Evolutionary conservation across 768 basidiomycete species (phyloP).

Genomic region (Naematelia aurantialba): DNA sequence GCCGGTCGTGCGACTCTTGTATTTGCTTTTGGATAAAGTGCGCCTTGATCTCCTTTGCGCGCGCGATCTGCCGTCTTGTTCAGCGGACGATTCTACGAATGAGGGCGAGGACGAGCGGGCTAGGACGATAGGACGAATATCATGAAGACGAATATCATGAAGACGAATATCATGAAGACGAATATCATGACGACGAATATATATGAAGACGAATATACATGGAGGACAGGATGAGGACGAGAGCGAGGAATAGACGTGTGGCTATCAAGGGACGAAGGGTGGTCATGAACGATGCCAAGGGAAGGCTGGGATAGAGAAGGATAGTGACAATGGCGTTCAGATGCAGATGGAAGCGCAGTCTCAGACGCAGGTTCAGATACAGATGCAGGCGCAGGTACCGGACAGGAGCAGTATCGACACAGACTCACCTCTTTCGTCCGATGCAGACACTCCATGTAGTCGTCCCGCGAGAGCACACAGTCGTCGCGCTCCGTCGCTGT

Average conservation of each 20-base stretch:
- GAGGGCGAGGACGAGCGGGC: too few relatives aligned
- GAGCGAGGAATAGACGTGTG: neutral
- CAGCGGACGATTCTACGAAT: neutral
- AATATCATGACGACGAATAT: neutral
- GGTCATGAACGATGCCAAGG: too few relatives aligned
- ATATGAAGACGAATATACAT: too few relatives aligned
- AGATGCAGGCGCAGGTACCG: too few relatives aligned
- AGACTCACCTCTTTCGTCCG: slow-evolving; percentile 74
- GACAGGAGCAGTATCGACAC: too few relatives aligned
- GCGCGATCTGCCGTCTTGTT: slow-evolving; percentile 54
- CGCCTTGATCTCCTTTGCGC: slow-evolving; percentile 67
- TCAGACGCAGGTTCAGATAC: too few relatives aligned
- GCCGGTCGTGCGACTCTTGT: slow-evolving; percentile 64
- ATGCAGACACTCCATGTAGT: slow-evolving; percentile 90
- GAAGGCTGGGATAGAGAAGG: neutral
- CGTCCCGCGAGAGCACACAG: slow-evolving; percentile 69
- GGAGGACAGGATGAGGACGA: neutral
- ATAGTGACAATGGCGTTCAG: too few relatives aligned
- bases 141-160: neutral
- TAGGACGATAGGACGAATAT: neutral
- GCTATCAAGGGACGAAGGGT: too few relatives aligned
- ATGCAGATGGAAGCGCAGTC: too few relatives aligned
- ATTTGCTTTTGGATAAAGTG: slow-evolving; percentile 60
- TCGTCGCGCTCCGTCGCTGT: slow-evolving; percentile 68
- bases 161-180: neutral